Evolutionary conservation across 805 yeast species (phyloP).

Genomic region (Candida morakotiae): DNA sequence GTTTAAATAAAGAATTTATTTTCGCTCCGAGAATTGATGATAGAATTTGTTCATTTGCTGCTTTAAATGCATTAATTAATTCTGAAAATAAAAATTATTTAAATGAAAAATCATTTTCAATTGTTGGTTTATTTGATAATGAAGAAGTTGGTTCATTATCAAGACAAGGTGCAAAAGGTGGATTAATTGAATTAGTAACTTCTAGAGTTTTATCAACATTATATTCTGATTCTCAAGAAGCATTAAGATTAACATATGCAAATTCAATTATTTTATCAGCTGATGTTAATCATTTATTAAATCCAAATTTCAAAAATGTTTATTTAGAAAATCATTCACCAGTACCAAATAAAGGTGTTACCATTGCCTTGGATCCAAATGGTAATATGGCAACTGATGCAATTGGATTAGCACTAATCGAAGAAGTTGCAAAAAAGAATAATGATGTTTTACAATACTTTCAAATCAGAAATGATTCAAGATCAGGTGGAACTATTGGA

Average conservation of each 20-base stretch:
- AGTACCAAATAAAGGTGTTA: slow-evolving; percentile 70
- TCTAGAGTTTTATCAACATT: slow-evolving; percentile 45
- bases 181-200: slow-evolving; percentile 61
- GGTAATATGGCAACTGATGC: slow-evolving; percentile 83
- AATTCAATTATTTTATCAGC: slow-evolving; percentile 79
- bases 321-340: slow-evolving; percentile 80
- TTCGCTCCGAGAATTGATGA: slow-evolving; percentile 85
- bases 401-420: slow-evolving; percentile 64
- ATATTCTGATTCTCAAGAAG: slow-evolving; percentile 22
- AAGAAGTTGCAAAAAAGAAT: slow-evolving; percentile 63
- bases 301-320: slow-evolving; percentile 69
- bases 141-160: slow-evolving; percentile 83
- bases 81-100: slow-evolving; percentile 21
- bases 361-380: slow-evolving; percentile 71
- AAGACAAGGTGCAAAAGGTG: slow-evolving; percentile 81
- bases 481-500: slow-evolving; percentile 90
- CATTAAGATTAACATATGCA: slow-evolving; percentile 48
- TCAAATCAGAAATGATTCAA: slow-evolving; percentile 80
- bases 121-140: slow-evolving; percentile 68
- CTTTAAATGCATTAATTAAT: slow-evolving; percentile 54
- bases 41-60: slow-evolving; percentile 75
- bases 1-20: slow-evolving; percentile 70
- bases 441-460: slow-evolving; percentile 71
- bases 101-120: slow-evolving; percentile 39
- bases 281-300: slow-evolving; percentile 77